These are phyloP conservation scores for Colletotrichum higginsianum DNA, from an alignment of 2,329 filamentous ascomycete genomes.

Conservation along the genomic window DNA sequence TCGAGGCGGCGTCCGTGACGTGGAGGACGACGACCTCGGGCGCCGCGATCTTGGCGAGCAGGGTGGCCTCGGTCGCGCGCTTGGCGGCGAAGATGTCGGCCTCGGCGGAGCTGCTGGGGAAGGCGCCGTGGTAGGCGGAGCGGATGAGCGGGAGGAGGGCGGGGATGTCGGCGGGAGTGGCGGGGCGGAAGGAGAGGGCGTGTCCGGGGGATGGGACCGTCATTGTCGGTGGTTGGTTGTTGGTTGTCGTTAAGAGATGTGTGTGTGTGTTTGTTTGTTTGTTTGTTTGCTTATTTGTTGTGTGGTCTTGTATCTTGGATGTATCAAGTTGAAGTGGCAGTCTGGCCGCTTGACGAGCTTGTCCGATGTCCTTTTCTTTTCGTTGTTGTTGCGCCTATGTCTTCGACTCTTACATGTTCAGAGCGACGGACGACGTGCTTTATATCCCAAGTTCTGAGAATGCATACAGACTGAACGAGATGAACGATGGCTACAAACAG, in stretches of 20 bases:
- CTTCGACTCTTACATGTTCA: no score
- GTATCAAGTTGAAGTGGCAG: no score
- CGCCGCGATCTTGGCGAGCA: slow-evolving; percentile 57
- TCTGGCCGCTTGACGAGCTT: no score
- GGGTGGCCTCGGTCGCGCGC: slow-evolving; percentile 57
- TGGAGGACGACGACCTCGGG: slow-evolving; percentile 56
- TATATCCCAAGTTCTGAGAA: no score
- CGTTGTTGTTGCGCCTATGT: no score
- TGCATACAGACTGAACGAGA: no score
- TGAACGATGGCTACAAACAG: no score
- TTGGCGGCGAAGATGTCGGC: slow-evolving; percentile 60
- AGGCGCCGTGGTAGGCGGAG: slow-evolving; percentile 61
- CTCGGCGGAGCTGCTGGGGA: slow-evolving; percentile 61
- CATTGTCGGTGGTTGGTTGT: neutral
- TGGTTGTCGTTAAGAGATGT: no score
- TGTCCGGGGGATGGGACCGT: slow-evolving; percentile 7
- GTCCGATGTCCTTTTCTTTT: no score
- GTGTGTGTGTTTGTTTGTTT: no score
- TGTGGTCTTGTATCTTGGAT: no score
- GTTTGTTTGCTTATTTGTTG: neutral
- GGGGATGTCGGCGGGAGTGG: slow-evolving; percentile 51
- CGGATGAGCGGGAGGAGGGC: slow-evolving; percentile 56
- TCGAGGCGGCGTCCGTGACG: slow-evolving; percentile 47
- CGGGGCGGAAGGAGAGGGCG: slow-evolving; percentile 53
- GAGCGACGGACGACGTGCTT: no score